These are phyloP conservation scores for Penicillium palitans DNA, from an alignment of 2,329 filamentous ascomycete species.

Conservation along the genomic window DNA sequence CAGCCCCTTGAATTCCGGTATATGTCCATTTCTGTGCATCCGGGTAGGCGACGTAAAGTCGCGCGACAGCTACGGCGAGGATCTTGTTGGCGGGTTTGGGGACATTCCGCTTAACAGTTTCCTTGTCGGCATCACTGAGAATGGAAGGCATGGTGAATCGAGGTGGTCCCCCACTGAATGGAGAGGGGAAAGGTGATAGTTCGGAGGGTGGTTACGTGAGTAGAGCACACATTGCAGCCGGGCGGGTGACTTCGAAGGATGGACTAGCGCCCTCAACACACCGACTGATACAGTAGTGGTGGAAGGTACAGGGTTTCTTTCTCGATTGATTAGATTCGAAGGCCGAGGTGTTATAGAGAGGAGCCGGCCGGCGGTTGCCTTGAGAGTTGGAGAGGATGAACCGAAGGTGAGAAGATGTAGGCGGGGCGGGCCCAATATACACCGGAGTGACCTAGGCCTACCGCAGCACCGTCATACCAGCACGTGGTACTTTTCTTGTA, in stretches of 20 bases:
- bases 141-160: constrained; percentile 58
- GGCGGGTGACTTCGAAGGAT: constrained; percentile 13
- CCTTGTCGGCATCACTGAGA: constrained; percentile 89
- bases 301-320: background rate
- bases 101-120: constrained; percentile 90
- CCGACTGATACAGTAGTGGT: constrained; percentile 7
- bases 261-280: constrained; percentile 18
- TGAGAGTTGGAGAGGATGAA: constrained; percentile 13
- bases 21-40: constrained; percentile 86
- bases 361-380: constrained; percentile 31
- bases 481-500: constrained; percentile 24
- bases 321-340: background rate
- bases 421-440: constrained; percentile 20
- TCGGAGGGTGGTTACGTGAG: constrained; percentile 11
- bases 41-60: constrained; percentile 90
- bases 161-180: constrained; percentile 3
- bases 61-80: constrained; percentile 87
- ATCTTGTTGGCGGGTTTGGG: constrained; percentile 97
- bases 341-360: constrained; percentile 14
- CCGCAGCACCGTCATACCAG: constrained; percentile 13
- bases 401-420: constrained; percentile 13
- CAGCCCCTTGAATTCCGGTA: constrained; percentile 87
- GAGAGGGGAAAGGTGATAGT: constrained; percentile 10
- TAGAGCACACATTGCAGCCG: constrained; percentile 22
- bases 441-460: constrained; percentile 16